A percentile compares a stretch with the other conserved stretches of the same genome.
Conservation (phyloP, 176 grass and related monocot species). For the Raddia distichophylla region DNA sequence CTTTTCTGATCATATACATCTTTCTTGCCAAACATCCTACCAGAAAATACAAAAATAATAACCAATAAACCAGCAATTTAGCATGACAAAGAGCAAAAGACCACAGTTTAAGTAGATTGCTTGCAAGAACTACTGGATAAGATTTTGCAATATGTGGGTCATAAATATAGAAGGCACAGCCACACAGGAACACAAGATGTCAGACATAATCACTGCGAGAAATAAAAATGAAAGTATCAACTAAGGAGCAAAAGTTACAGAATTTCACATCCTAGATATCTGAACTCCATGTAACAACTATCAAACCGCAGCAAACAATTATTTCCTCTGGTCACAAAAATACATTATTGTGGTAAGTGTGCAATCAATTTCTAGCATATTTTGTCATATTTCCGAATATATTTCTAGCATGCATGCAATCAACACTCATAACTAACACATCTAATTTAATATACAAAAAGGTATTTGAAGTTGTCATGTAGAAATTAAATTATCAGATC, state of each 20-base stretch:
- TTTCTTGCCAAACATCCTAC: constrained; percentile 76
- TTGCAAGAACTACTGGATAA: constrained; percentile 13
- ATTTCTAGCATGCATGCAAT: not conserved
- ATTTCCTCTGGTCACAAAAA: not conserved
- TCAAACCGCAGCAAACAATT: not conserved
- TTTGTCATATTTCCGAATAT: no score
- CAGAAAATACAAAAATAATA: constrained; percentile 27
- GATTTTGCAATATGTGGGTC: not conserved
- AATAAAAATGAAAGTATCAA: not conserved
- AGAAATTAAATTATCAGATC: not conserved
- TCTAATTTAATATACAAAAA: not conserved
- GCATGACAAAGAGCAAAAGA: constrained; percentile 1
- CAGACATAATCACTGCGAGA: not conserved
- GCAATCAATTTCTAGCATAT: not conserved
- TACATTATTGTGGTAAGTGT: not conserved
- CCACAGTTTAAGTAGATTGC: not conserved
- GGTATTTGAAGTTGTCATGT: not conserved
- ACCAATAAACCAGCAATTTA: constrained; percentile 25
- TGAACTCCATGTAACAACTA: not conserved
- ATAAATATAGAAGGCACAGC: not conserved
- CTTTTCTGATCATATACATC: constrained; percentile 65
- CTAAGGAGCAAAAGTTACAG: not conserved
- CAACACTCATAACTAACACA: not conserved
- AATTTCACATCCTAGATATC: not conserved
- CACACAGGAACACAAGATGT: not conserved